These are phyloP conservation scores for Teunomyces cretensis DNA, from an alignment of 805 yeast genomes.

Conservation along the genomic window DNA sequence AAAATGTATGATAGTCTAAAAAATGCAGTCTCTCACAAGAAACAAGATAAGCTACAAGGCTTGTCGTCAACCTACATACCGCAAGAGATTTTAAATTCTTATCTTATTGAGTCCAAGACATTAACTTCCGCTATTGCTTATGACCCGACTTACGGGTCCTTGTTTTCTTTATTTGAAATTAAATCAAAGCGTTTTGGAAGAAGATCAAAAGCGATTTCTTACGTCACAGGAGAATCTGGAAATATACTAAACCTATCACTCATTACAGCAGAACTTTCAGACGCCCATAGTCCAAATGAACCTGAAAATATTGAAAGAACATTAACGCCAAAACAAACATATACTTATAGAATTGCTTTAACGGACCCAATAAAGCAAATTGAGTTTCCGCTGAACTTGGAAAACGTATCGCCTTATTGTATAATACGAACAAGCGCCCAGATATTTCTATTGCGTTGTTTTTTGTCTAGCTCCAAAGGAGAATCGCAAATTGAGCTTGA, in stretches of 20 bases:
- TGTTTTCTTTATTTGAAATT: constrained; percentile 19
- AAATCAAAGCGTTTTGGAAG: constrained; percentile 6
- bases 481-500: constrained; percentile 6
- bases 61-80: constrained; percentile 21
- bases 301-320: constrained; percentile 7
- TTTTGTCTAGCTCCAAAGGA: not conserved
- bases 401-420: constrained; percentile 24
- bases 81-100: constrained; percentile 17
- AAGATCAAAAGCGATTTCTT: constrained; percentile 18
- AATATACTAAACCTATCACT: constrained; percentile 25
- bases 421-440: constrained; percentile 39
- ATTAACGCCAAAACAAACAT: constrained; percentile 10
- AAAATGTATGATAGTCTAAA: constrained; percentile 12
- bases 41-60: not conserved
- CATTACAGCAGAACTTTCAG: not conserved
- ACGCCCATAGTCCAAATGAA: not conserved
- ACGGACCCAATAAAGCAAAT: constrained; percentile 43
- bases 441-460: constrained; percentile 31
- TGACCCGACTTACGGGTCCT: constrained; percentile 36
- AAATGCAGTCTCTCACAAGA: not conserved
- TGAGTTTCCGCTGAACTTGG: constrained; percentile 21
- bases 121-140: constrained; percentile 24
- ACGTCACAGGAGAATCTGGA: constrained; percentile 32
- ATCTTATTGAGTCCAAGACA: constrained; percentile 23
- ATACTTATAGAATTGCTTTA: constrained; percentile 4